phyloP scores from a whole-genome alignment of 768 basidiomycete genomes.

The Lactarius indigo region DNA sequence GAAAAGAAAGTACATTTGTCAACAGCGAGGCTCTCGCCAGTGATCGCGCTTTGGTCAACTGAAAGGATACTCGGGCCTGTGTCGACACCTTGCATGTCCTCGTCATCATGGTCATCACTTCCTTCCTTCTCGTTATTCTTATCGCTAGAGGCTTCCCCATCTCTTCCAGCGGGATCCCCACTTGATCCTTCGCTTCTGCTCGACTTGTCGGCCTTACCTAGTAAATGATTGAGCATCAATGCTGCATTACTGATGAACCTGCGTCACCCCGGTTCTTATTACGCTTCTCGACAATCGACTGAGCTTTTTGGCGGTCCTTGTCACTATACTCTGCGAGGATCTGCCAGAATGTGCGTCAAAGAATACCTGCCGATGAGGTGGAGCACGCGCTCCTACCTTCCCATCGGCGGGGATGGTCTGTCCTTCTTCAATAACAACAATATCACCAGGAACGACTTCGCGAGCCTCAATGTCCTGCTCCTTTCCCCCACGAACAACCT shows the following conservation, averaged over 20 bases:
- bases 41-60: slow-evolving; percentile 46
- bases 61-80: slow-evolving; percentile 41
- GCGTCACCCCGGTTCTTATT: slow-evolving; percentile 2
- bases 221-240: neutral
- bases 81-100: slow-evolving; percentile 27
- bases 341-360: slow-evolving; percentile 24
- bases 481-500: slow-evolving; percentile 39
- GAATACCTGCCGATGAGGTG: neutral
- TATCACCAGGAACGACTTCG: slow-evolving; percentile 45
- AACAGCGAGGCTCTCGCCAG: slow-evolving; percentile 45
- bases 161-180: neutral
- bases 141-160: slow-evolving; percentile 1
- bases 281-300: slow-evolving; percentile 31
- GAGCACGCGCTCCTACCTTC: slow-evolving; percentile 28
- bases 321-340: slow-evolving; percentile 41
- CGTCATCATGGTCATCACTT: slow-evolving; percentile 15
- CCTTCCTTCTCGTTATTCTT: slow-evolving; percentile 17
- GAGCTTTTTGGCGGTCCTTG: slow-evolving; percentile 35
- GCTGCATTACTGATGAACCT: neutral
- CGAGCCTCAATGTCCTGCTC: slow-evolving; percentile 43
- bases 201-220: neutral
- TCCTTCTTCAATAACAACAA: slow-evolving; percentile 43
- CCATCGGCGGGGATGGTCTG: slow-evolving; percentile 45
- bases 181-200: slow-evolving; percentile 1
- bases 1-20: slow-evolving; percentile 37